Evolutionary conservation across 163 green algal genomes (phyloP), one percentile per base, ranked within the genome.

Genomic region (Picocystis sp.): DNA sequence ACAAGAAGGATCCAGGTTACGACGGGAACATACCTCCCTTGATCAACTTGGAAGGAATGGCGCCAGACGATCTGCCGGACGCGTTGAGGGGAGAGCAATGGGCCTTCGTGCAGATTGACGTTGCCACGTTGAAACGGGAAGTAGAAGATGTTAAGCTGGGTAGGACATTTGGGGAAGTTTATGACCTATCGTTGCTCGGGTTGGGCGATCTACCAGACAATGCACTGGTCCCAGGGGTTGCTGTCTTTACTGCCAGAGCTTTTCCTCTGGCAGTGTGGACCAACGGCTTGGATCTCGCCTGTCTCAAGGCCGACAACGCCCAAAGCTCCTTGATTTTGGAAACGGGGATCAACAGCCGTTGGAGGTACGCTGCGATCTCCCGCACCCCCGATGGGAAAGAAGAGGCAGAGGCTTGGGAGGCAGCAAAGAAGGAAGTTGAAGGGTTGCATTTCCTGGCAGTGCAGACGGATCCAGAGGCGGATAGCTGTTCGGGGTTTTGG

Each of bases 71-170:
- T 5, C 69, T 96, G 47, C 82, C 86, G 22, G 89, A 97, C 56
- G 81, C 81, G 3, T 73, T 96, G 51, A 69, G 85, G 17, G 89
- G 88, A 9, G 89, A 97, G 78, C 69, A 83, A 57, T 98, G 89
- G 89, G 74, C 77, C 1, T 98, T 97, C 70, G 89, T 97, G 55
- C 82, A 96, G 73, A 73, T 98, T 59, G 82, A 84, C 0, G 70
- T 93, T 34, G 63, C 62, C n/a, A 73, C 61, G 17, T 65, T 96
- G 22, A 61, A 64, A 41, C 29, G 62, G 80, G 45, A 86, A 94
- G 77, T 58, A 86, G 24, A 52, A 58, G 46, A 56, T 55, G 9
- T 24, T 9, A 50, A 54, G n/a, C n/a, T 54, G 3, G 47, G 47
- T 14, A 35, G 8, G 29, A 38, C 29, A 38, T 38, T 38, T 8